Base-by-base conservation (phyloP, 2,329 filamentous ascomycete genomes). In the Diatrype stigma region DNA sequence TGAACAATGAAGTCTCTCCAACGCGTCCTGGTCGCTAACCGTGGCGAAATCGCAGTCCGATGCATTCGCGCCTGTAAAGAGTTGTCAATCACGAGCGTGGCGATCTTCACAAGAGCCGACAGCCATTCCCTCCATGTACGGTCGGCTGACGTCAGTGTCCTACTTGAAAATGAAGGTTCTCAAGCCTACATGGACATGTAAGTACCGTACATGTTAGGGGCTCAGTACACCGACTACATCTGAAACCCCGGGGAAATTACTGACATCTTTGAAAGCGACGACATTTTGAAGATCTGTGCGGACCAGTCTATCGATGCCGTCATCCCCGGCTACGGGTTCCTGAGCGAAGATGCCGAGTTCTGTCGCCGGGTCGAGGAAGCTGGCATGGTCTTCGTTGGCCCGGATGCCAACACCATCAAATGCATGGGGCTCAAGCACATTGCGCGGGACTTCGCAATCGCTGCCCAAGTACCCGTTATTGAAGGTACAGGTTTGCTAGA, bases 311-410 rank as follows among this genome's bases (percentile, higher is more conserved):
- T 67, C 8, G 71, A 85, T 54, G 80, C 79, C 3, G 76, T 87
- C 16, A 80, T 85, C 45, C 82, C 83, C 0, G 83, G 84, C 3
- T 86, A 86, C 67, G 84, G 84, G 1, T 86, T 85, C 55, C 65
- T 86, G 3, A 80, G 76, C 6, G 83, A 86, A 50, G 85, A 85
- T 58, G 74, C 77, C 6, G 74, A 78, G 11, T 87, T 88, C 58
- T 81, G 82, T 1, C 64, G 70, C 11, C 54, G 45, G 64, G 73
- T 21, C 77, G 47, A 69, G 6, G 68, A 74, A 16, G 78, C 78
- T 1, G 82, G 80, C 0, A 70, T 85, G 49, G 68, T 68, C 0
- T 86, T 82, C 61, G 75, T 80, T 2, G 84, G 84, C 0, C 84
- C 84, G 0, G 73, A 72, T 3, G 70, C 79, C 0, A 68, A 73